Conservation (phyloP, 2,329 filamentous ascomycete species). For the Onygena corvina region DNA sequence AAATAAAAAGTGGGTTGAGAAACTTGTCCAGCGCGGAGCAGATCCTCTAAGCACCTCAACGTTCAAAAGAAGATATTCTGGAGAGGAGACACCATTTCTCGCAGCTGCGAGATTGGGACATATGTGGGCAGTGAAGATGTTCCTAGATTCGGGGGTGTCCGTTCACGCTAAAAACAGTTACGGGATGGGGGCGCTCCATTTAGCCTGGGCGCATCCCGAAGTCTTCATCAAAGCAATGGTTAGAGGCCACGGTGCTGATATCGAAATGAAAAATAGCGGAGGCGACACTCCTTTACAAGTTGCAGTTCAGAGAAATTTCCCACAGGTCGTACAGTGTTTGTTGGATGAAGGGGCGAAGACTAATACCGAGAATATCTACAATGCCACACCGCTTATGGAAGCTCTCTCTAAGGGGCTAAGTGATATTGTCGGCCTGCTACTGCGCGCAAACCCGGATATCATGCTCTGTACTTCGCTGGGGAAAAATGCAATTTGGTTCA, state of each 20-base stretch:
- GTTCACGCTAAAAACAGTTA: not conserved
- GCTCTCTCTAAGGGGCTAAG: not conserved
- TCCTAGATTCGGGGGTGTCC: not conserved
- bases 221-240: not conserved
- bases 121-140: not conserved
- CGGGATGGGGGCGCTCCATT: not conserved
- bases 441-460: constrained; percentile 17
- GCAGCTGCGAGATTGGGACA: not conserved
- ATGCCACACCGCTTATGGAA: constrained; percentile 17
- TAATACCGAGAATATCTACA: constrained; percentile 14
- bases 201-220: not conserved
- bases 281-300: constrained; percentile 26
- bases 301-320: not conserved
- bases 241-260: constrained; percentile 24
- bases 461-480: not conserved
- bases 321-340: constrained; percentile 11
- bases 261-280: constrained; percentile 25
- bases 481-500: not conserved
- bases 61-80: too few species aligned
- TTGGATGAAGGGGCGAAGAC: constrained; percentile 15
- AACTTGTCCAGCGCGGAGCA: not conserved
- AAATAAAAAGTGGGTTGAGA: not conserved
- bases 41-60: not conserved
- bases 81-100: not conserved
- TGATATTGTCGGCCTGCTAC: constrained; percentile 14